Base-by-base conservation (phyloP, 2,329 filamentous ascomycete genomes). In the Fusarium paranaense region DNA sequence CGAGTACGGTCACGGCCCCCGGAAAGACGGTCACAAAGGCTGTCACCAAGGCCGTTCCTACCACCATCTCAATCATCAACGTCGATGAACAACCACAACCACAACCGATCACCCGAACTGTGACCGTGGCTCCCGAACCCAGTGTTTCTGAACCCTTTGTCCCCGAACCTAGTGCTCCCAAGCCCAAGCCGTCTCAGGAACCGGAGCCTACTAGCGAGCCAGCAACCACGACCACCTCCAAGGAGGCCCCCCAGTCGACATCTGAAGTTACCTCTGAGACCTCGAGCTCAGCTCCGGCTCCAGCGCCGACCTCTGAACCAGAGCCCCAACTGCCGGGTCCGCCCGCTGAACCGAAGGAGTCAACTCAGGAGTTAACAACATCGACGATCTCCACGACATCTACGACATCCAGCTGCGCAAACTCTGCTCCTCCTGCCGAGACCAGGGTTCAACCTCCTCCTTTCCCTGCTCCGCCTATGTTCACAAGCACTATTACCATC, bases 41-140 rank as follows among this genome's bases (percentile, higher is more conserved):
- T 9, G 67, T 77, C 27, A 80, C 78, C 35, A 76, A 80, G 22
- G 65, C 76, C 8, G 70, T 78, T 32, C 75, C 80, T 4, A 82
- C 76, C 10, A 82, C 80, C 13, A 75, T 83, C 37, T 80, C 81
- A 20, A 64, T 83, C 56, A 76, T 83, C 56, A 77, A 81, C 60
- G 69, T 82, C 38, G 57, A 65, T 8, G 72, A 72, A 2, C 74
- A 75, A n/a, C 47, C 47, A 6, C 42, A 47, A 1, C 67, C 47
- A 18, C 42, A 47, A 1, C 67, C 64, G 27, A 59, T 69, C 30
- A 79, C 79, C 13, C 72, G 76, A 9, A 79, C 79, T 9, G 56
- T 82, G 30, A 80, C 78, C 11, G 79, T 83, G 6, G 79, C 80
- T 7, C 73, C 76, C 7, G 47, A 72, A 37, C 58, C 66, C 10